Conservation (phyloP, 2,329 filamentous ascomycete genomes). For the Chaetomiaceae sp. region DNA sequence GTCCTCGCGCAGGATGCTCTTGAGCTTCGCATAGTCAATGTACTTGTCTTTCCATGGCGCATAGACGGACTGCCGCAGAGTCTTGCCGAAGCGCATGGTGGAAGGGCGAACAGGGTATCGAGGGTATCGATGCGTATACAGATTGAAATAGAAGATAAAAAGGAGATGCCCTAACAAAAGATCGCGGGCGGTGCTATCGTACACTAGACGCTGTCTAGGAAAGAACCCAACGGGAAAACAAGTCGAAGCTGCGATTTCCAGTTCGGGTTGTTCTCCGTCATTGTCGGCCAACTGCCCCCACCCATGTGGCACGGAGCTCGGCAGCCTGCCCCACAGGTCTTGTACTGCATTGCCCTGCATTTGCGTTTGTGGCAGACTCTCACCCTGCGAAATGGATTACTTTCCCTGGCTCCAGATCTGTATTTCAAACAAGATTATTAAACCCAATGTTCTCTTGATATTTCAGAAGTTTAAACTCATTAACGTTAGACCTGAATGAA, state of each 20-base stretch:
- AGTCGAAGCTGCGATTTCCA: not conserved
- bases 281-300: not conserved
- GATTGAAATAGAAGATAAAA: no score
- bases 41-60: constrained; percentile 88
- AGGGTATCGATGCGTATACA: no score
- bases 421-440: no score
- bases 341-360: not conserved
- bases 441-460: no score
- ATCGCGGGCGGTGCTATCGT: not conserved
- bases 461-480: no score
- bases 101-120: not conserved
- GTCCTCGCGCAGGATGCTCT: constrained; percentile 80
- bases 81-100: constrained; percentile 89
- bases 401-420: no score
- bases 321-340: not conserved
- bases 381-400: no score
- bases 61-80: constrained; percentile 74
- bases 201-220: not conserved
- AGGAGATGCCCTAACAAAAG: no score
- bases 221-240: not conserved
- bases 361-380: not conserved
- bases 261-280: no score
- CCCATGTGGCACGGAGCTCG: not conserved
- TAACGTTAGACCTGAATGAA: no score
- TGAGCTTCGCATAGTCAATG: constrained; percentile 93